These are phyloP conservation scores for Brassica balearica DNA, from an alignment of 441 rosid species.

Conservation along the genomic window DNA sequence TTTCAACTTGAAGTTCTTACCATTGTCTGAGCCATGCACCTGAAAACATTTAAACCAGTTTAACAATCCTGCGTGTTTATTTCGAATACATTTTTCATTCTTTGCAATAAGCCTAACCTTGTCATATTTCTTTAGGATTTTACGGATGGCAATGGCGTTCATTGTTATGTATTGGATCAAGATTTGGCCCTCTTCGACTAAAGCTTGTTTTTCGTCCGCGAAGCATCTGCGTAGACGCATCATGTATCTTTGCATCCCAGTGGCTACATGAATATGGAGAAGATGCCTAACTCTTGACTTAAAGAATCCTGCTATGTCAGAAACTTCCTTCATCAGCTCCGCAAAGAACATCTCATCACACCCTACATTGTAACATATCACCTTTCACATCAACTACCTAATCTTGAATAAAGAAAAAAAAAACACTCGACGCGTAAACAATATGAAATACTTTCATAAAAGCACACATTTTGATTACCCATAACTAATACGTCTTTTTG, in stretches of 20 bases:
- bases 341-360: constrained; percentile 85
- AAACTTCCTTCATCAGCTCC: constrained; percentile 85
- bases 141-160: constrained; percentile 89
- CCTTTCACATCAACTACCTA: constrained; percentile 9
- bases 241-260: constrained; percentile 70
- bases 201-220: constrained; percentile 57
- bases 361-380: constrained; percentile 48
- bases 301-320: constrained; percentile 80
- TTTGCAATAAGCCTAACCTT: constrained; percentile 48
- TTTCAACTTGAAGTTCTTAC: constrained; percentile 80
- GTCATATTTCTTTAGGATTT: constrained; percentile 94
- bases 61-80: not conserved
- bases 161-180: constrained; percentile 77
- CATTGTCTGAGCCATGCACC: constrained; percentile 85
- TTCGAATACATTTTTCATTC: not conserved
- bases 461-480: constrained; percentile 5
- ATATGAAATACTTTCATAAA: not conserved
- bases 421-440: not conserved
- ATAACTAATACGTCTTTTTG: not conserved
- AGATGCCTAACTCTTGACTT: constrained; percentile 76
- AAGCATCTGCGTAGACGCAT: constrained; percentile 60
- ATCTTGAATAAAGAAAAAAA: not conserved
- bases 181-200: constrained; percentile 68
- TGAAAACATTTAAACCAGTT: constrained; percentile 37
- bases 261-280: constrained; percentile 76